A percentile compares a stretch with the other conserved stretches of the same genome.
Conservation (phyloP, 345 rosid species). For the Excoecaria agallocha region DNA sequence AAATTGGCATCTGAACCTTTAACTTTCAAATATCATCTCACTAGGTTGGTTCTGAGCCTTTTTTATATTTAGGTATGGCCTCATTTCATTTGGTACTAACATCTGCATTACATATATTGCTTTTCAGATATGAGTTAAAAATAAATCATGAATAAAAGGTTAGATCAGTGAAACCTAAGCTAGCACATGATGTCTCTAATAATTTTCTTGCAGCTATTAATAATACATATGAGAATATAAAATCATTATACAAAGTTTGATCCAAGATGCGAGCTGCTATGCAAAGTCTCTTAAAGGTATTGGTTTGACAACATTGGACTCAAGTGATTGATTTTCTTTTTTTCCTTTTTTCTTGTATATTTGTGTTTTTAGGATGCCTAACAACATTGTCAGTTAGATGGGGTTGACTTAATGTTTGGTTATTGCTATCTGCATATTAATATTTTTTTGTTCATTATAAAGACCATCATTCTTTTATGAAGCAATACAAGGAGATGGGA, state of each 20-base stretch:
- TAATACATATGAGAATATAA: slow-evolving; percentile 47
- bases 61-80: not conserved
- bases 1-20: not conserved
- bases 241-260: slow-evolving; percentile 63
- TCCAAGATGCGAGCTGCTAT: slow-evolving; percentile 71
- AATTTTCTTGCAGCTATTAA: slow-evolving; percentile 55
- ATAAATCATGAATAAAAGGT: slow-evolving; percentile 88
- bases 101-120: slow-evolving; percentile 13
- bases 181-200: slow-evolving; percentile 56
- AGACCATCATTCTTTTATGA: not conserved
- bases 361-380: not conserved
- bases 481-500: not conserved
- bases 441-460: not conserved
- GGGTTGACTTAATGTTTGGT: not conserved
- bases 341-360: not conserved
- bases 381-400: not conserved
- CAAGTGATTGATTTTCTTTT: not conserved
- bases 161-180: slow-evolving; percentile 62
- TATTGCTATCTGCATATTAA: not conserved
- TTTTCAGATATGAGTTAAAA: slow-evolving; percentile 76
- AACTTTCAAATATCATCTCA: not conserved
- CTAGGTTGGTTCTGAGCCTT: not conserved
- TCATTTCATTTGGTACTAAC: slow-evolving; percentile 14
- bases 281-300: slow-evolving; percentile 76
- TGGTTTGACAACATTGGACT: not conserved